These are phyloP conservation scores for Ceratocystis destructans DNA, from an alignment of 2,329 filamentous ascomycete genomes.

Conservation along the genomic window DNA sequence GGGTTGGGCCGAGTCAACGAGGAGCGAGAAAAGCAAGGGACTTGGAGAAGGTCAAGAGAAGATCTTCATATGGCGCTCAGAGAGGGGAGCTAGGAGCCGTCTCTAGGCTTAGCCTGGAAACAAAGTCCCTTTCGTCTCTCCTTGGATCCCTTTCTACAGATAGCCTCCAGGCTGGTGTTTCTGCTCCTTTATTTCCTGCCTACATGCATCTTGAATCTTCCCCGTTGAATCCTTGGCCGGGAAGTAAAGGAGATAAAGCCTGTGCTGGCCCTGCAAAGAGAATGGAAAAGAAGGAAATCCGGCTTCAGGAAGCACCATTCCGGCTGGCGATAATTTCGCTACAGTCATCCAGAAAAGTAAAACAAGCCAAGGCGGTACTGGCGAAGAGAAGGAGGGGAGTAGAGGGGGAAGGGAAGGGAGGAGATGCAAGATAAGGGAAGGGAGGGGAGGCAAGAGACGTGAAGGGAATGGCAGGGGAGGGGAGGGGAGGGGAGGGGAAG, in stretches of 20 bases:
- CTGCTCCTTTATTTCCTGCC: background rate
- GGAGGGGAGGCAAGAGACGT: background rate
- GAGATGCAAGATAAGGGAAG: background rate
- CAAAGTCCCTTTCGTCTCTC: too few relatives aligned
- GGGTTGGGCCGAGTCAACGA: background rate
- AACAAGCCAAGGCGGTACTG: background rate
- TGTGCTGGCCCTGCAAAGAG: background rate
- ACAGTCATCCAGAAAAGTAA: constrained; percentile 1
- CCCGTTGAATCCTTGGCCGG: too few relatives aligned
- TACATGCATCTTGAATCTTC: background rate
- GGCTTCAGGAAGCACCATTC: background rate
- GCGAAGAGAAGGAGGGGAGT: background rate
- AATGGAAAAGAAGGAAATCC: too few relatives aligned
- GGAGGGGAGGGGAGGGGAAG: background rate
- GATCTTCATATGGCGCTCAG: background rate
- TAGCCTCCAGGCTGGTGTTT: background rate
- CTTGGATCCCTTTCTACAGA: background rate
- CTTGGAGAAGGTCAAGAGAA: background rate
- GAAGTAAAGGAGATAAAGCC: background rate
- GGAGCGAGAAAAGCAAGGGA: background rate
- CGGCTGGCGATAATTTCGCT: background rate
- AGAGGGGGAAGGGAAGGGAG: background rate
- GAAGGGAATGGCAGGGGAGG: background rate
- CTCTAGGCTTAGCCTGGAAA: too few relatives aligned
- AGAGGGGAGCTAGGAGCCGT: background rate